These are phyloP conservation scores for Trametes cingulata DNA, from an alignment of 768 basidiomycete genomes.

Conservation along the genomic window DNA sequence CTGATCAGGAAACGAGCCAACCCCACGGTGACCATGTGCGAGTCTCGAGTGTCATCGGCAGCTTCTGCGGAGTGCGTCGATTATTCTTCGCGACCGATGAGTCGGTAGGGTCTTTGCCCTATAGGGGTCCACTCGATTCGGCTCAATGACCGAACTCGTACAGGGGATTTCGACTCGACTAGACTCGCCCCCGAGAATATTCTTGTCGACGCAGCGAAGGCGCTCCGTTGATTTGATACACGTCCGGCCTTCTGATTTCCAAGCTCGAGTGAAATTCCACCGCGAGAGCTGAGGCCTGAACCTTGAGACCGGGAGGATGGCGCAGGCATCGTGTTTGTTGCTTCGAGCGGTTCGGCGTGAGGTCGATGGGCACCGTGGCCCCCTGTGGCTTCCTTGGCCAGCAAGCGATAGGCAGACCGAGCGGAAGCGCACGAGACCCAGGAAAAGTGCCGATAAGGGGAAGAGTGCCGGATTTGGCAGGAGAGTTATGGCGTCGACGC, in stretches of 20 bases:
- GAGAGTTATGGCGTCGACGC: background rate
- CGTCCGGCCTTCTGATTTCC: constrained; percentile 18
- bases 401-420: constrained; percentile 1
- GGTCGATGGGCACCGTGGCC: background rate
- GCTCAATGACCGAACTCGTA: constrained; percentile 2
- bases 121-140: background rate
- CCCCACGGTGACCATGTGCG: constrained; percentile 11
- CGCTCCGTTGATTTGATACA: constrained; percentile 18
- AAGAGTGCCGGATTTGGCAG: constrained; percentile 3
- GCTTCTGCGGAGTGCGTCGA: constrained; percentile 1
- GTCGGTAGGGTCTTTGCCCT: constrained; percentile 6
- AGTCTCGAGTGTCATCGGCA: constrained; percentile 8
- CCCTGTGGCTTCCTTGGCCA: background rate
- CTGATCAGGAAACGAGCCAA: constrained; percentile 14
- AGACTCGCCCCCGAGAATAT: constrained; percentile 12
- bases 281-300: background rate
- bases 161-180: constrained; percentile 11
- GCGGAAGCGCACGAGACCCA: constrained; percentile 5
- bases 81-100: background rate
- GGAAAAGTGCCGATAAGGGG: constrained; percentile 13
- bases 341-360: constrained; percentile 5
- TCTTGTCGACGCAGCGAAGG: constrained; percentile 4
- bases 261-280: constrained; percentile 1
- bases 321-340: constrained; percentile 13
- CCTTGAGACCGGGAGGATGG: background rate